Base-by-base conservation (phyloP, 106 monocot genomes). In the Allium sativum region DNA sequence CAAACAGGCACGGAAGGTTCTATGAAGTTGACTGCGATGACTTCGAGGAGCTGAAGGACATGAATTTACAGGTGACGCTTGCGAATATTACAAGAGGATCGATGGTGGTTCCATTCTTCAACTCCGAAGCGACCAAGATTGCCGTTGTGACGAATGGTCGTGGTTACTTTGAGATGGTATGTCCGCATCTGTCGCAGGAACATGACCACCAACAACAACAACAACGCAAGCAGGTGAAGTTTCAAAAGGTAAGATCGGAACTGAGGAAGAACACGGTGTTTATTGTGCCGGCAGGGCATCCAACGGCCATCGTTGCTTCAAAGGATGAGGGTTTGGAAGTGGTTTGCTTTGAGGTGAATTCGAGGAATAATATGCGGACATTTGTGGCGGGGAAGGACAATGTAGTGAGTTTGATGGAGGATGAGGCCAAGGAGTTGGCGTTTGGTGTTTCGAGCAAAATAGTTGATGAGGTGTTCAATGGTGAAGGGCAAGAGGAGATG, bases 361-460 rank as follows among this genome's bases (percentile, higher is more conserved):
- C 83, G 5, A 60, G 68, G 48, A 61, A 69, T 69, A 86, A 83
- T 71, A 19, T 69, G 67, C 71, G 21, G 60, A 9, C 70, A 46
- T 86, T 76, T 77, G 53, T 91, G 15, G 77, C 85, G 1, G 84
- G 78, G 66, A 61, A 67, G 68, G 80, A 90, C 52, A 90, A 80
- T 66, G 40, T 79, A 5, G 40, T 77, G 60, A 75, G 60, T 12
- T 53, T 75, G 56, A 71, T 90, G 77, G 82, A 82, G 48, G 58
- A 20, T 18, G 82, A 62, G 66, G 85, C 82, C 0, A 85, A 90
- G 77, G 82, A 74, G 77, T 66, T 90, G 12, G 65, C 74, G n/a
- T 90, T 90, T 52, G 72, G 63, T 20, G 44, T 44, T 12, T 45
- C 73, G 48, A 64, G 67, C 16, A 51, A n/a, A 22, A 56, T 69